Conservation (phyloP, 148 eudicot species). For the Vaccinium darrowii region DNA sequence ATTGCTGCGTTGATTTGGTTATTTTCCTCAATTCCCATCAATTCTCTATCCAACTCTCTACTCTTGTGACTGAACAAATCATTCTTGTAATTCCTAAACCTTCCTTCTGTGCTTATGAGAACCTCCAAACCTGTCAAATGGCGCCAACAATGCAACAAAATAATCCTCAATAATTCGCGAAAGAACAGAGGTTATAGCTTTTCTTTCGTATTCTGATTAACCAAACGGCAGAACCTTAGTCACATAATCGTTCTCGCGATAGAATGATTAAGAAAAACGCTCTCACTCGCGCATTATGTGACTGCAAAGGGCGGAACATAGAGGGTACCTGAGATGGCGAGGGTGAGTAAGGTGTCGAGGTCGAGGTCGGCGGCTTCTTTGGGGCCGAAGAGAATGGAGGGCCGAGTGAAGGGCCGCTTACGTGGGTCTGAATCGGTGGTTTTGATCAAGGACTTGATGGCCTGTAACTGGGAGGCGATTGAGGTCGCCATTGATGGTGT, state of each 20-base stretch:
- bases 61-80: slow-evolving; percentile 82
- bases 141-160: not conserved
- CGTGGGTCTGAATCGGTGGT: slow-evolving; percentile 43
- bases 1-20: slow-evolving; percentile 55
- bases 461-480: slow-evolving; percentile 59
- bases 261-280: too few species aligned
- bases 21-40: slow-evolving; percentile 67
- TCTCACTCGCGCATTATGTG: too few species aligned
- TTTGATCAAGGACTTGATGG: slow-evolving; percentile 43
- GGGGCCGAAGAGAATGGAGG: slow-evolving; percentile 65
- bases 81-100: slow-evolving; percentile 54
- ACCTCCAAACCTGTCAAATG: slow-evolving; percentile 66
- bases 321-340: slow-evolving; percentile 56
- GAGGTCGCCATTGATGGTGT: slow-evolving; percentile 35
- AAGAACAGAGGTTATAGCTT: not conserved
- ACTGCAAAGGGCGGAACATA: too few species aligned
- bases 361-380: slow-evolving; percentile 91
- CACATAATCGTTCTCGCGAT: too few species aligned
- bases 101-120: slow-evolving; percentile 46
- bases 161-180: not conserved
- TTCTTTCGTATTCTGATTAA: not conserved
- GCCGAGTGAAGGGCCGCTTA: slow-evolving; percentile 69
- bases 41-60: slow-evolving; percentile 75
- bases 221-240: not conserved
- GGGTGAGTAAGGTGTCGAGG: slow-evolving; percentile 48